These are phyloP conservation scores for Candida endomychidarum DNA, from an alignment of 805 yeast species.

Conservation along the genomic window DNA sequence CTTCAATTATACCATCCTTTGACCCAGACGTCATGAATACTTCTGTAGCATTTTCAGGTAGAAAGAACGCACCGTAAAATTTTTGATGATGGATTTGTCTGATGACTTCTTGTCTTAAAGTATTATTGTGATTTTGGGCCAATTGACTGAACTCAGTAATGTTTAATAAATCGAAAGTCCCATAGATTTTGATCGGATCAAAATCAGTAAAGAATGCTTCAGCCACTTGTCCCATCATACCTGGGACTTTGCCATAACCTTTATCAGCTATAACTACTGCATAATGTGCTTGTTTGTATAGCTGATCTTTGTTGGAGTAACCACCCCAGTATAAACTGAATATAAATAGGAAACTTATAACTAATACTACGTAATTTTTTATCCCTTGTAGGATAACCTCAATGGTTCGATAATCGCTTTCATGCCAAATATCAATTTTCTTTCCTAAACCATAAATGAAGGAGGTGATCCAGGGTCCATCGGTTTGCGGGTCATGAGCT, in stretches of 20 bases:
- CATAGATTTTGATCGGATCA: constrained; percentile 21
- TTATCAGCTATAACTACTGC: constrained; percentile 29
- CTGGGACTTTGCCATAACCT: constrained; percentile 19
- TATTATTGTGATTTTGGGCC: constrained; percentile 22
- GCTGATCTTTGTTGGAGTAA: constrained; percentile 22
- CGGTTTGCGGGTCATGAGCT: too few relatives aligned
- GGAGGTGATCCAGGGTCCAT: too few relatives aligned
- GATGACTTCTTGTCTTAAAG: constrained; percentile 26
- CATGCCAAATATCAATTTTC: not conserved
- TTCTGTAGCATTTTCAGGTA: constrained; percentile 29
- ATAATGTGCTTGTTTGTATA: constrained; percentile 23
- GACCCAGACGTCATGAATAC: constrained; percentile 23
- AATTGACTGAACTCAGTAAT: constrained; percentile 15
- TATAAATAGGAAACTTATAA: constrained; percentile 24
- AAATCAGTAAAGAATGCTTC: constrained; percentile 22
- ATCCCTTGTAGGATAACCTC: not conserved
- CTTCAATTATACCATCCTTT: constrained; percentile 22
- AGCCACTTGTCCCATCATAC: constrained; percentile 22
- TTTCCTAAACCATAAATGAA: not conserved
- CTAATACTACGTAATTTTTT: not conserved
- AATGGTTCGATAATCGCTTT: not conserved
- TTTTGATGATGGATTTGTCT: constrained; percentile 32
- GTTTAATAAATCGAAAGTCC: constrained; percentile 26
- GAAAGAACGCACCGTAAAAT: constrained; percentile 30
- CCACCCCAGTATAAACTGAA: constrained; percentile 36